Conservation (phyloP, 148 eudicot species). For the Rhododendron mucronatum region DNA sequence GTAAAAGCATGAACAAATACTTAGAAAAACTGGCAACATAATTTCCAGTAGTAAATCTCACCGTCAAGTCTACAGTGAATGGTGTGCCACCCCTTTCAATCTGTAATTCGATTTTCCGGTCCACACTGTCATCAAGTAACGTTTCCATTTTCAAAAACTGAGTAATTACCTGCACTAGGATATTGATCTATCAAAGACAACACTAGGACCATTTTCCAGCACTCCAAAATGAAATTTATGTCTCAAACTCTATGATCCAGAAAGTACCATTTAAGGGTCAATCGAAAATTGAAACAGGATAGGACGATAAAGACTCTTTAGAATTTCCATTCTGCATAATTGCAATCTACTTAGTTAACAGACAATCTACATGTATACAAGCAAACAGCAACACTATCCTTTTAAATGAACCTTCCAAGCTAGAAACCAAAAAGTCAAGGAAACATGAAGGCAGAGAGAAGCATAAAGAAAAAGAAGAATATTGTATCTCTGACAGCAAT, state of each 20-base stretch:
- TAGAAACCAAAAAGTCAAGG: background rate
- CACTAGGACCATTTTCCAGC: background rate
- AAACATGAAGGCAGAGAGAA: background rate
- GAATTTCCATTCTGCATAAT: background rate
- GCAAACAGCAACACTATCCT: background rate
- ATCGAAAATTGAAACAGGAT: background rate
- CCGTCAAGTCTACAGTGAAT: constrained; percentile 62
- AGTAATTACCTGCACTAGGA: constrained; percentile 71
- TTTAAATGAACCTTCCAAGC: background rate
- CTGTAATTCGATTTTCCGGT: constrained; percentile 61
- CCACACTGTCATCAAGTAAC: constrained; percentile 79
- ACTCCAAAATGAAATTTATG: background rate
- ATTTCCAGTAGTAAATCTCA: constrained; percentile 24
- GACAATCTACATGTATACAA: background rate
- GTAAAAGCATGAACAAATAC: background rate
- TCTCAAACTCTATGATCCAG: background rate
- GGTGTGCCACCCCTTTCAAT: constrained; percentile 93
- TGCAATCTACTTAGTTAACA: background rate
- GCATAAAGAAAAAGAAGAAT: background rate
- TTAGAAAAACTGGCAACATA: background rate
- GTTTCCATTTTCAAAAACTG: constrained; percentile 89
- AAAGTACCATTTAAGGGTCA: background rate
- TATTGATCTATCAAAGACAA: constrained; percentile 15
- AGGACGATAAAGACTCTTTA: background rate
- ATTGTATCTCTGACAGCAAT: background rate